These are phyloP conservation scores for Alternaria dauci DNA, from an alignment of 2,329 filamentous ascomycete species.

Conservation along the genomic window DNA sequence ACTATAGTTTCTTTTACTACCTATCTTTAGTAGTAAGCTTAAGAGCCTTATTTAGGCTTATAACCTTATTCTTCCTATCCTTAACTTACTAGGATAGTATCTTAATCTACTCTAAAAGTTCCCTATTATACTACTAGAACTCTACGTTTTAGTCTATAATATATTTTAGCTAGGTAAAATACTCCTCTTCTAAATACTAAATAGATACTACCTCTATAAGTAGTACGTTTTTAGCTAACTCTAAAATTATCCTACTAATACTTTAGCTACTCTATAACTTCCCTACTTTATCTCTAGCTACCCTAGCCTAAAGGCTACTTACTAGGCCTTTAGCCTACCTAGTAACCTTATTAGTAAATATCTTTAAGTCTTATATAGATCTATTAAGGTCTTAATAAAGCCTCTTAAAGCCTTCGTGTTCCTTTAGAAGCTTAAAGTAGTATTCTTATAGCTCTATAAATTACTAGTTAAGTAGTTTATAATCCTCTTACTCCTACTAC, in stretches of 20 bases:
- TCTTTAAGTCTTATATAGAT: background rate
- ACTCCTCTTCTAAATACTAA: conserved; percentile 4
- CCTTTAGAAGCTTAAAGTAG: conserved; percentile 12
- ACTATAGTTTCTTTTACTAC: conserved; percentile 11
- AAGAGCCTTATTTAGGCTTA: conserved; percentile 16
- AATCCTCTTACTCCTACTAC: background rate
- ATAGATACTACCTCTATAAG: conserved; percentile 8
- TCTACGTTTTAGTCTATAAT: conserved; percentile 19
- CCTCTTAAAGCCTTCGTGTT: background rate
- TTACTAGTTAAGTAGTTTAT: conserved; percentile 15
- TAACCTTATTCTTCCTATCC: conserved; percentile 9
- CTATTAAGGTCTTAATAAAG: conserved; percentile 4
- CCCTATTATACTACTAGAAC: conserved; percentile 8
- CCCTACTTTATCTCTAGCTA: background rate
- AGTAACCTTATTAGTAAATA: conserved; percentile 12
- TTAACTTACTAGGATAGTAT: conserved; percentile 10
- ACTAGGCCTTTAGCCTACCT: conserved; percentile 13
- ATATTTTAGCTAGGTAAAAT: conserved; percentile 4
- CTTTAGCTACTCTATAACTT: conserved; percentile 15
- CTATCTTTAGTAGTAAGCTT: conserved; percentile 11
- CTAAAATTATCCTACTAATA: conserved; percentile 21
- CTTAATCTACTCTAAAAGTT: background rate
- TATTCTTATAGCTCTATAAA: conserved; percentile 14
- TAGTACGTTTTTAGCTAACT: conserved; percentile 22
- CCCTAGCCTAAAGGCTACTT: background rate